Evolutionary conservation across 768 basidiomycete species (phyloP).

Genomic region (Leccinum subtestaceum): DNA sequence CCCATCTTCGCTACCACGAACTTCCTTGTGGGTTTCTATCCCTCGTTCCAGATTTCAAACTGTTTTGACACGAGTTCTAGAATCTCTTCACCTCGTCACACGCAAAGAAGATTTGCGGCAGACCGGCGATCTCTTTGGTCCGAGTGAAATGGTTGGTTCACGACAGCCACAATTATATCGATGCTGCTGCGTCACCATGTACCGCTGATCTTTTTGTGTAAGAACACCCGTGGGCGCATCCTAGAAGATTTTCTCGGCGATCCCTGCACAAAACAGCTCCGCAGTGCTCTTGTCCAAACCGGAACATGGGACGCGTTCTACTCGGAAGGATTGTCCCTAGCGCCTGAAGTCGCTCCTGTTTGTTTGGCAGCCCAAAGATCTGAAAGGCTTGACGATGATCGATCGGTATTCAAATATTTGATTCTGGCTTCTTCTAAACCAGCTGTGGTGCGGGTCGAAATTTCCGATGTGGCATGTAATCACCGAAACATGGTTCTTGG

Average conservation of each 20-base stretch:
- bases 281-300: constrained; percentile 30
- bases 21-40: constrained; percentile 47
- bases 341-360: constrained; percentile 1
- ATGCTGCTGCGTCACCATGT: constrained; percentile 1
- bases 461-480: constrained; percentile 12
- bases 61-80: constrained; percentile 18
- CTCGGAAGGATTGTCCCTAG: neutral
- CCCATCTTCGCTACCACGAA: constrained; percentile 35
- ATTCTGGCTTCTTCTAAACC: neutral
- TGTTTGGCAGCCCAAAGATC: constrained; percentile 9
- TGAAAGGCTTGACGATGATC: neutral
- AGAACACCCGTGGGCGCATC: constrained; percentile 49
- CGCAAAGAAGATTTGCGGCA: neutral
- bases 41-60: neutral
- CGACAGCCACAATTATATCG: neutral
- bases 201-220: constrained; percentile 18
- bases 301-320: constrained; percentile 1
- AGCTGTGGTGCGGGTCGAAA: neutral
- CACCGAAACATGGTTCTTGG: constrained; percentile 8
- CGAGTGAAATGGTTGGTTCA: neutral
- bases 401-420: neutral
- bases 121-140: neutral
- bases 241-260: constrained; percentile 55
- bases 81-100: neutral
- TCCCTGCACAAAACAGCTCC: constrained; percentile 42